Evolutionary conservation across 345 rosid genomes (phyloP).

Genomic region (Salix brachista): DNA sequence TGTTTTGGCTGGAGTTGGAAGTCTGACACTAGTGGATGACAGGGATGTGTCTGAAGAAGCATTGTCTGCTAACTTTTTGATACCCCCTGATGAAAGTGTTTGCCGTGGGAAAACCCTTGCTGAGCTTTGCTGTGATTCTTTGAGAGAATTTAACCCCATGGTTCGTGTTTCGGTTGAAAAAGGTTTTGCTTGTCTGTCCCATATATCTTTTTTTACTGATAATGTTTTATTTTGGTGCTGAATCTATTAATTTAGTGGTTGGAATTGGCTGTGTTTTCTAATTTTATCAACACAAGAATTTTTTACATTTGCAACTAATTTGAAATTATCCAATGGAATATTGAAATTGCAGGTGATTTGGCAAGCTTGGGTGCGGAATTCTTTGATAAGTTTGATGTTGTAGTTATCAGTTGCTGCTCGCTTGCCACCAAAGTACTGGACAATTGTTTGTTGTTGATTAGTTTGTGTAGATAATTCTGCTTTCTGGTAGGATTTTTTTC

Average conservation of each 20-base stretch:
- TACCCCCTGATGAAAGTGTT: constrained; percentile 55
- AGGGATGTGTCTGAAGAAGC: constrained; percentile 54
- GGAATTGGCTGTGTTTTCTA: neutral
- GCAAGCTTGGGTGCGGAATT: constrained; percentile 49
- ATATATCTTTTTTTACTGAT: neutral
- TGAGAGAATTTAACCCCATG: constrained; percentile 91
- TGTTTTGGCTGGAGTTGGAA: constrained; percentile 90
- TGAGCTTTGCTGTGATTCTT: constrained; percentile 74
- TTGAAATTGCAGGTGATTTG: constrained; percentile 57
- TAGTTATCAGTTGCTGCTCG: constrained; percentile 67
- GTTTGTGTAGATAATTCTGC: neutral
- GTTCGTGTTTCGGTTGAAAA: constrained; percentile 73
- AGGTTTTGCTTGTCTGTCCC: constrained; percentile 37
- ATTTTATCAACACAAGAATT: neutral
- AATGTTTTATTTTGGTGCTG: neutral
- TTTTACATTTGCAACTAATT: neutral
- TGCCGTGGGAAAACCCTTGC: constrained; percentile 63
- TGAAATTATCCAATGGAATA: neutral
- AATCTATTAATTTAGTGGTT: neutral
- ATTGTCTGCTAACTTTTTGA: constrained; percentile 69
- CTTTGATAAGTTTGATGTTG: constrained; percentile 68
- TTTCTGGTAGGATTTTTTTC: neutral
- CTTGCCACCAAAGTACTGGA: constrained; percentile 51
- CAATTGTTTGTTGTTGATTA: neutral
- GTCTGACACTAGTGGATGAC: constrained; percentile 80